Percentiles rank a stretch among this genome's conserved stretches.
These are phyloP conservation scores for Taphrina betulina DNA, from an alignment of 1,139 yeast species.

Conservation along the genomic window DNA sequence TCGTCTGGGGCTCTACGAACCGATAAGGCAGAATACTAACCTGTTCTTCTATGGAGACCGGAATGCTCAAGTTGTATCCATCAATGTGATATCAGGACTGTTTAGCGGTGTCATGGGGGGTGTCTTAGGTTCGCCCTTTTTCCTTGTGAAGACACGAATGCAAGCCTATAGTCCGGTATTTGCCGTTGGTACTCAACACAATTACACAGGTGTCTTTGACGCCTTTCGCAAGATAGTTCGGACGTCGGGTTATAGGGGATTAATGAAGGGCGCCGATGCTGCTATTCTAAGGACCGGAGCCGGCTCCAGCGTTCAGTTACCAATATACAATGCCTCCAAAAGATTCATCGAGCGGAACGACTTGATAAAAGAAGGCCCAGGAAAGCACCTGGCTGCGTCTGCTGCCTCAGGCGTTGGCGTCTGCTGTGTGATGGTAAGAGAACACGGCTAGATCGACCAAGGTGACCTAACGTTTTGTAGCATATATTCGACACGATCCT, in stretches of 20 bases:
- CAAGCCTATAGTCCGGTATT: slow-evolving; percentile 74
- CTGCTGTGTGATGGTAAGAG: slow-evolving; percentile 71
- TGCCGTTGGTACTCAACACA: slow-evolving; percentile 87
- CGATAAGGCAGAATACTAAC: slow-evolving; percentile 65
- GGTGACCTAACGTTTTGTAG: slow-evolving; percentile 11
- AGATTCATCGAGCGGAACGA: slow-evolving; percentile 53
- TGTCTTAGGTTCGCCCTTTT: slow-evolving; percentile 82
- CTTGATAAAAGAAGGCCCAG: slow-evolving; percentile 61
- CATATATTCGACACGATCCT: slow-evolving; percentile 76
- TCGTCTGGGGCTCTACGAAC: slow-evolving; percentile 90
- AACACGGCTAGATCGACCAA: too few species aligned
- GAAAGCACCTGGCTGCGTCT: slow-evolving; percentile 70
- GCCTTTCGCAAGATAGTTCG: slow-evolving; percentile 64
- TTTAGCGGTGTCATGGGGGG: slow-evolving; percentile 89
- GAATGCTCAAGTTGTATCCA: slow-evolving; percentile 51
- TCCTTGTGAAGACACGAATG: slow-evolving; percentile 91
- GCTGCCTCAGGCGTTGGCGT: slow-evolving; percentile 88
- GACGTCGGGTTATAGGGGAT: slow-evolving; percentile 72
- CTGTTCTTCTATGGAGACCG: slow-evolving; percentile 54
- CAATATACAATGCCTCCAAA: slow-evolving; percentile 83
- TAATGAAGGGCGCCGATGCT: slow-evolving; percentile 90
- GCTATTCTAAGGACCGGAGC: slow-evolving; percentile 92
- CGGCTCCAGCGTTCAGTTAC: slow-evolving; percentile 92
- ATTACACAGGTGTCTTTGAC: slow-evolving; percentile 65
- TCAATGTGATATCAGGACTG: slow-evolving; percentile 80